A percentile compares a stretch with the other conserved stretches of the same genome.
phyloP scores from a whole-genome alignment of 2,329 filamentous ascomycete species.

The Diatrype stigma region DNA sequence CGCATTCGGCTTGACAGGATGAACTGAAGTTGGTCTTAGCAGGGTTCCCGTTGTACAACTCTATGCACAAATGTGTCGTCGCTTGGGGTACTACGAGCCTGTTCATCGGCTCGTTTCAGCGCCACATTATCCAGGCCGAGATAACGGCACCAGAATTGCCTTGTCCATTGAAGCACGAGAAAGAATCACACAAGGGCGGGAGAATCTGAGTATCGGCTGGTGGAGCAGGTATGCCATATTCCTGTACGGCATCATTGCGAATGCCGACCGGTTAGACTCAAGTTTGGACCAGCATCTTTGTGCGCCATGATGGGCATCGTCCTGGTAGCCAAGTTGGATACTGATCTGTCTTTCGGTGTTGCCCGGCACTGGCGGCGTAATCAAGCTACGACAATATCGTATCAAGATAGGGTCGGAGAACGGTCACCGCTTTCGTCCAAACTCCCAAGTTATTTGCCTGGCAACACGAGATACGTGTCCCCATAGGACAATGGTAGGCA shows the following conservation, averaged over 20 bases:
- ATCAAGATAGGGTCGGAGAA: not conserved
- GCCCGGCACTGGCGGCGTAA: not conserved
- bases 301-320: too few relatives aligned
- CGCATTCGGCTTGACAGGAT: not conserved
- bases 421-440: not conserved
- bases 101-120: not conserved
- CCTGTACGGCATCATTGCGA: not conserved
- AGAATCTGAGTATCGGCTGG: not conserved
- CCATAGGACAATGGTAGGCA: not conserved
- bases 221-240: not conserved
- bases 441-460: not conserved
- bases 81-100: not conserved
- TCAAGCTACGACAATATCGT: not conserved
- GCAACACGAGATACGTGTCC: constrained; percentile 1
- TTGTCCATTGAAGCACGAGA: not conserved
- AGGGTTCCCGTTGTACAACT: not conserved
- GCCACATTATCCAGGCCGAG: not conserved
- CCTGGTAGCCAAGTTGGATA: too few relatives aligned
- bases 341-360: too few relatives aligned
- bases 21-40: not conserved
- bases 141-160: not conserved
- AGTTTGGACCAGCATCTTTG: too few relatives aligned
- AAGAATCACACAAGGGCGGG: not conserved
- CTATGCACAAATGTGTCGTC: not conserved
- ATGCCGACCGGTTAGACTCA: too few relatives aligned